Base-by-base conservation (phyloP, 2,329 filamentous ascomycete genomes). In the Trichophyton equinum region DNA sequence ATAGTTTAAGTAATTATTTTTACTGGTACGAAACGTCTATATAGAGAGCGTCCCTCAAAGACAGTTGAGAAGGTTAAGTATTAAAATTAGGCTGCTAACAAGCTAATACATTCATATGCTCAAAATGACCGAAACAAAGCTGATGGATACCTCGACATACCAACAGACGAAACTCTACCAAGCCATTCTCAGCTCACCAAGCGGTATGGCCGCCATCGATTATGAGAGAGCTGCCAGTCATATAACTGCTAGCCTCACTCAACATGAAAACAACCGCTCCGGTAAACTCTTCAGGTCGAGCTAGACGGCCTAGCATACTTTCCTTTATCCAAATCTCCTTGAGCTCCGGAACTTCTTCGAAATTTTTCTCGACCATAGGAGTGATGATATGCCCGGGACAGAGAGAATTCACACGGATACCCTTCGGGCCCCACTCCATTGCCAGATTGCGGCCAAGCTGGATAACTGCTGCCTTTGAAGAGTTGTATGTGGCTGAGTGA, bases 351-450 rank as follows among this genome's bases (percentile, higher is more conserved):
- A 61, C 63, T 64, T 87, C 80, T 65, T 85, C 80, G 68, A 96
- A 94, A 36, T 95, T 81, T 62, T 83, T 81, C 70, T 89, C 83
- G 1, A 92, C 88, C 91, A 96, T 95, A 22, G 86, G 83, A 0
- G 80, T 82, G 25, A 81, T 72, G 51, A 82, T 81, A 62, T 82
- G 79, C 0, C 79, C 80, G 0, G 79, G 79, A 62, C 76, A 80
- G 20, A 82, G 66, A 18, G 75, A 77, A 65, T 83, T 83, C 11
- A 83, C 80, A 1, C 79, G 72, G 57, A 83, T 82, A 0, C 77
- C 73, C 46, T 74, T 72, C 30, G 72, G 73, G 57, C 73, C 78
- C 79, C 75, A 82, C 68, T 82, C 81, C 64, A 79, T 79, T 0
- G 81, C 78, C 30, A 82, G 69, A 8, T 74, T 79, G 25, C 79